Evolutionary conservation across 163 green algal species (phyloP).

Genomic region (Scenedesmus sp.): DNA sequence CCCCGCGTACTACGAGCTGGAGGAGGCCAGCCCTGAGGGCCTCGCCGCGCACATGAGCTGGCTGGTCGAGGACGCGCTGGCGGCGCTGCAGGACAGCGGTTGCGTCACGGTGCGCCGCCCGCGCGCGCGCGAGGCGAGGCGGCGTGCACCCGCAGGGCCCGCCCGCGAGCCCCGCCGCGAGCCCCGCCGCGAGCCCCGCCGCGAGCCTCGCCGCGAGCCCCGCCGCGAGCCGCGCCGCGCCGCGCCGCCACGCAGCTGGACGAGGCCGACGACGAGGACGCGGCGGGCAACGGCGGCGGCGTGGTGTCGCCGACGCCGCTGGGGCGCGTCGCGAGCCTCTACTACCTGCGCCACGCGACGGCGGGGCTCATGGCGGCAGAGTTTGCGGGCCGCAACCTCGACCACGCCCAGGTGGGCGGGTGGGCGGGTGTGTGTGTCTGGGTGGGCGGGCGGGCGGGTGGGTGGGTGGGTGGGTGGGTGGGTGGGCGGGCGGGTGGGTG

Average conservation of each 20-base stretch:
- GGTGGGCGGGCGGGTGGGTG: too few species aligned
- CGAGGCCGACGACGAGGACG: conserved; percentile 10
- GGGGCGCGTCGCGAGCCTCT: conserved; percentile 89
- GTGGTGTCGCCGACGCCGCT: conserved; percentile 65
- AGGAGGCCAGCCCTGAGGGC: conserved; percentile 60
- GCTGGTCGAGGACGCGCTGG: conserved; percentile 77
- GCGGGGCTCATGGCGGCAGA: conserved; percentile 76
- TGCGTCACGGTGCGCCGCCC: conserved; percentile 70
- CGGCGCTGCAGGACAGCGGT: conserved; percentile 77
- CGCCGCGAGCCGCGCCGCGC: background rate
- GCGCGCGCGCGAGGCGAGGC: background rate
- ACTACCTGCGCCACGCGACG: conserved; percentile 96
- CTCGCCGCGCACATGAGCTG: conserved; percentile 83
- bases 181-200: too few species aligned
- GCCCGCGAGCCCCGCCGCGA: background rate
- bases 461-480: too few species aligned
- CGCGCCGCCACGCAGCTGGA: conserved; percentile 19
- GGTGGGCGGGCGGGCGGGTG: background rate
- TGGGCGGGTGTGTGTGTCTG: background rate
- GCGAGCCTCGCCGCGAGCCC: too few species aligned
- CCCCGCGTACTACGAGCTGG: conserved; percentile 95
- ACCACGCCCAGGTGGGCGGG: conserved; percentile 66
- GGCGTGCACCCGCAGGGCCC: background rate
- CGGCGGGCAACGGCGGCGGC: conserved; percentile 63
- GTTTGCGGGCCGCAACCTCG: conserved; percentile 68